phyloP scores from a whole-genome alignment of 1,139 yeast species.

The Yamadazyma pseudoaaseri region DNA sequence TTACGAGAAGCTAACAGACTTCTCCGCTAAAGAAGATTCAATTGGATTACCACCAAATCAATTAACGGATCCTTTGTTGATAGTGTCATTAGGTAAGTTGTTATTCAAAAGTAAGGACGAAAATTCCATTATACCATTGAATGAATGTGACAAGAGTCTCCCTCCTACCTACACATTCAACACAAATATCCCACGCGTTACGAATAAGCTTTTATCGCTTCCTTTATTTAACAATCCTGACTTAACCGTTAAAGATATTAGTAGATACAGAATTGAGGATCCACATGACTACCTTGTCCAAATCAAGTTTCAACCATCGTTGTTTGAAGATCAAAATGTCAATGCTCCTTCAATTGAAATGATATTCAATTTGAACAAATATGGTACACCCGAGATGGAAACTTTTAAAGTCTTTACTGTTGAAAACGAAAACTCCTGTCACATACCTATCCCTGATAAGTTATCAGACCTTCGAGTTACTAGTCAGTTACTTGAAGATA shows the following conservation, averaged over 20 bases:
- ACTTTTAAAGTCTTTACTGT: slow-evolving; percentile 45
- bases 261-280: slow-evolving; percentile 24
- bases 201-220: slow-evolving; percentile 37
- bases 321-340: slow-evolving; percentile 21
- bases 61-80: slow-evolving; percentile 27
- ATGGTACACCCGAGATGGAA: slow-evolving; percentile 37
- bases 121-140: slow-evolving; percentile 6
- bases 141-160: background rate
- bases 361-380: slow-evolving; percentile 46
- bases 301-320: slow-evolving; percentile 49
- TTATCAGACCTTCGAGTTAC: slow-evolving; percentile 44
- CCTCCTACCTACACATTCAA: slow-evolving; percentile 30
- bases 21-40: background rate
- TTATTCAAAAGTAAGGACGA: slow-evolving; percentile 23
- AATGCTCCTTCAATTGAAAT: slow-evolving; percentile 54
- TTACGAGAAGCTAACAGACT: slow-evolving; percentile 2
- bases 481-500: slow-evolving; percentile 35
- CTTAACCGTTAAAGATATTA: slow-evolving; percentile 20
- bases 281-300: slow-evolving; percentile 43
- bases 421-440: slow-evolving; percentile 44
- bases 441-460: slow-evolving; percentile 39
- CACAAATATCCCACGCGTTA: slow-evolving; percentile 41
- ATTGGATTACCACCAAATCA: slow-evolving; percentile 7
- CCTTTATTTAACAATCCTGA: slow-evolving; percentile 24
- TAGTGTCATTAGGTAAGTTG: slow-evolving; percentile 39